These are phyloP conservation scores for Xylaria nigripes DNA, from an alignment of 495 filamentous ascomycete species.

Conservation along the genomic window DNA sequence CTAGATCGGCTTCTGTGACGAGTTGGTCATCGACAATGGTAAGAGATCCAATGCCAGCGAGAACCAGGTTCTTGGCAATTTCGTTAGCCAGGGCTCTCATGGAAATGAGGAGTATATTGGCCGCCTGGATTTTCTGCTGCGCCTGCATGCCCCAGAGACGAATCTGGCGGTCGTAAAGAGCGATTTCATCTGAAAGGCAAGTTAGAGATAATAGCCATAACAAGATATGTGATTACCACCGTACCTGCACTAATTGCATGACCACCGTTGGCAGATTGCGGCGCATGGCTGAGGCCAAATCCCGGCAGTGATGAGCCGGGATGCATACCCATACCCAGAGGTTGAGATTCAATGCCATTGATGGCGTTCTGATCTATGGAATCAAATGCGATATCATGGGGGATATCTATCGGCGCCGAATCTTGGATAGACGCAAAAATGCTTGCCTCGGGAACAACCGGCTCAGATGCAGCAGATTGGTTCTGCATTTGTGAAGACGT, in stretches of 20 bases:
- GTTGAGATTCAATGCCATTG: conserved; percentile 5
- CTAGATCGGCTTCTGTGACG: conserved; percentile 74
- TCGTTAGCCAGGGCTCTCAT: conserved; percentile 90
- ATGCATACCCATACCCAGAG: background rate
- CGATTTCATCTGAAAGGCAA: conserved; percentile 70
- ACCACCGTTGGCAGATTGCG: conserved; percentile 3
- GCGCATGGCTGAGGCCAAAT: background rate
- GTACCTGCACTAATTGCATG: conserved; percentile 13
- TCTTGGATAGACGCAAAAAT: background rate
- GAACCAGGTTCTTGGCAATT: conserved; percentile 93
- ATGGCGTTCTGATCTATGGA: background rate
- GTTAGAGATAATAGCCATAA: background rate
- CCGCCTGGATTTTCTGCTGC: conserved; percentile 79
- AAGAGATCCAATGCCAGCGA: conserved; percentile 86
- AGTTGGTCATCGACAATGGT: conserved; percentile 77
- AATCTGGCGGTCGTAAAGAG: conserved; percentile 95
- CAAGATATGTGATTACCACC: background rate
- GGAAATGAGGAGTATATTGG: conserved; percentile 82
- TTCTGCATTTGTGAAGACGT: background rate
- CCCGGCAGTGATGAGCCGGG: background rate
- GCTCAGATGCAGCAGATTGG: background rate
- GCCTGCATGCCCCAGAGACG: conserved; percentile 97
- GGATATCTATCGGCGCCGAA: background rate
- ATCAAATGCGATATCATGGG: background rate
- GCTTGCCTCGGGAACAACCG: background rate